Conservation (phyloP, 495 filamentous ascomycete genomes). For the Penicillium parvum region DNA sequence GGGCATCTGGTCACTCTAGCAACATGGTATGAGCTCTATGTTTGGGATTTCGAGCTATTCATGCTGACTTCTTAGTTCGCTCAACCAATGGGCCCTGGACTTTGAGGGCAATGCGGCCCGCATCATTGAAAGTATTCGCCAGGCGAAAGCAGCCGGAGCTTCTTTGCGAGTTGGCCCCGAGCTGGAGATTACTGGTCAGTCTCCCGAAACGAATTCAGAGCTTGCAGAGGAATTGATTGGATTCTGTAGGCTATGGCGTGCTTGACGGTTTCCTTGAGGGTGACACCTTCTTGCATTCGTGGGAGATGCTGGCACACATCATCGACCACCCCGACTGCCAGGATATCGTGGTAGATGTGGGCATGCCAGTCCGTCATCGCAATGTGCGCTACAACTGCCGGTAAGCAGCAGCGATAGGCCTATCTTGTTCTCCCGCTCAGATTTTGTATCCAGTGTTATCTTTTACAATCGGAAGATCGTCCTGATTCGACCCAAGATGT, state of each 20-base stretch:
- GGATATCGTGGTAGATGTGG: conserved; percentile 77
- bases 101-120: conserved; percentile 72
- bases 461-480: conserved; percentile 63
- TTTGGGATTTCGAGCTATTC: not conserved
- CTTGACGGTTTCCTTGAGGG: conserved; percentile 29
- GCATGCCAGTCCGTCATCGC: conserved; percentile 60
- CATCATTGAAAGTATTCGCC: conserved; percentile 69
- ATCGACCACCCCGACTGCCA: conserved; percentile 60
- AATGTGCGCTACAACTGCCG: conserved; percentile 73
- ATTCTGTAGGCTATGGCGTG: conserved; percentile 57
- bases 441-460: conserved; percentile 52
- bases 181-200: conserved; percentile 54
- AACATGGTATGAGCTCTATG: conserved; percentile 28
- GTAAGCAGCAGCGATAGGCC: conserved; percentile 5
- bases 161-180: conserved; percentile 74
- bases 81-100: conserved; percentile 64
- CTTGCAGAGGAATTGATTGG: conserved; percentile 33
- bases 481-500: conserved; percentile 79
- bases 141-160: conserved; percentile 67
- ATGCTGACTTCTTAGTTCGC: conserved; percentile 26
- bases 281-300: conserved; percentile 59
- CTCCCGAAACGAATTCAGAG: conserved; percentile 12
- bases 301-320: conserved; percentile 59
- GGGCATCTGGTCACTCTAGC: conserved; percentile 39
- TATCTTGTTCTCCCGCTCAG: conserved; percentile 18